These are phyloP conservation scores for Coniochaeta prunicola DNA, from an alignment of 2,329 filamentous ascomycete genomes.

Conservation along the genomic window DNA sequence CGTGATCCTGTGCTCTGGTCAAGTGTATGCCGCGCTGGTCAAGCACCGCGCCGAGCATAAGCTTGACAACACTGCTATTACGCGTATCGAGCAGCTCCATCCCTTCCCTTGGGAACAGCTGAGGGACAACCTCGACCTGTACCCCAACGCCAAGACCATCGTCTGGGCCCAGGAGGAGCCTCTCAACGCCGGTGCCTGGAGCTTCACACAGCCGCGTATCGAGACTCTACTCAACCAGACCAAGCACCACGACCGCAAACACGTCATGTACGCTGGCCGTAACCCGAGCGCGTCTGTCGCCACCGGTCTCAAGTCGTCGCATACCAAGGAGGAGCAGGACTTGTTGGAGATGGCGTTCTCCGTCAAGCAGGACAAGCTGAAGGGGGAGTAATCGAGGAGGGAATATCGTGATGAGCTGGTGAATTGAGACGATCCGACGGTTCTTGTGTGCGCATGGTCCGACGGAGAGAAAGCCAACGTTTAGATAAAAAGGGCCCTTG, in stretches of 20 bases:
- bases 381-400: conserved; percentile 46
- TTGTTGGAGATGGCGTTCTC: conserved; percentile 61
- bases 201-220: conserved; percentile 92
- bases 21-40: conserved; percentile 83
- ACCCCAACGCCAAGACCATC: conserved; percentile 95
- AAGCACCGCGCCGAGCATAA: conserved; percentile 86
- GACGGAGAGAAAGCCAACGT: neutral
- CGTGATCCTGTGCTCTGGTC: conserved; percentile 88
- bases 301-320: conserved; percentile 80
- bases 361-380: conserved; percentile 62
- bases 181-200: conserved; percentile 94
- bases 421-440: neutral
- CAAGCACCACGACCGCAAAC: conserved; percentile 84
- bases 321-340: conserved; percentile 89
- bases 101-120: conserved; percentile 98
- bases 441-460: neutral
- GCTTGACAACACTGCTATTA: conserved; percentile 86
- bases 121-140: conserved; percentile 91
- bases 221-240: conserved; percentile 95
- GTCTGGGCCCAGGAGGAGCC: conserved; percentile 98
- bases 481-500: neutral
- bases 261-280: conserved; percentile 95
- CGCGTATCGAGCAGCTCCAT: conserved; percentile 93
- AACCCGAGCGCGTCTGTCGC: conserved; percentile 91
- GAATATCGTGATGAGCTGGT: neutral